Percentiles rank a stretch among this genome's conserved stretches.
Evolutionary conservation across 192 early-diverging fungal genomes (phyloP).

Genomic region (Oehlia diaphana): DNA sequence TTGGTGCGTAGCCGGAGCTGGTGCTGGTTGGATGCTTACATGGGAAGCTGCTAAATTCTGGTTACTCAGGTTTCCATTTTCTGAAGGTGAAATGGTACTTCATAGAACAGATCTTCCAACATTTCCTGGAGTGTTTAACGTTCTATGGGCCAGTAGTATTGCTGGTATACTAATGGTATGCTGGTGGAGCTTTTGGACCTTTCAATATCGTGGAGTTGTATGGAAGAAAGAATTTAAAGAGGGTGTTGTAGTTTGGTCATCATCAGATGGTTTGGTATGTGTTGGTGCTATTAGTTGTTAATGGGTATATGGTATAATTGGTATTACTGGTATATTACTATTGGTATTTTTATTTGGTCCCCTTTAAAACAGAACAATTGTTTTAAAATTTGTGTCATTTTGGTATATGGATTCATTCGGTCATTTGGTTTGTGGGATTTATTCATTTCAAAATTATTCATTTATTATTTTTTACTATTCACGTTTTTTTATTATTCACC

Average conservation of each 20-base stretch:
- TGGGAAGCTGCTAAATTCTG: slow-evolving; percentile 43
- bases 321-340: too few species aligned
- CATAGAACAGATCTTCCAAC: slow-evolving; percentile 39
- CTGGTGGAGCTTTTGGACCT: slow-evolving; percentile 61
- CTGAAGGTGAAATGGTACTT: slow-evolving; percentile 18
- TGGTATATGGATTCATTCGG: too few species aligned
- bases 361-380: too few species aligned
- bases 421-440: too few species aligned
- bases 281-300: slow-evolving; percentile 8
- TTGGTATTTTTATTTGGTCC: too few species aligned
- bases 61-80: slow-evolving; percentile 35
- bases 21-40: slow-evolving; percentile 49
- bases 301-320: not conserved
- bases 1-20: slow-evolving; percentile 53
- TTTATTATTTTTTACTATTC: too few species aligned
- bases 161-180: slow-evolving; percentile 50
- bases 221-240: slow-evolving; percentile 56
- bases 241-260: slow-evolving; percentile 51
- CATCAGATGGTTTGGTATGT: not conserved
- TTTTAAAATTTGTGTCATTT: too few species aligned
- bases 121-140: slow-evolving; percentile 39
- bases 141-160: slow-evolving; percentile 41
- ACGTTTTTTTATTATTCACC: too few species aligned
- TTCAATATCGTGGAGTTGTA: slow-evolving; percentile 53
- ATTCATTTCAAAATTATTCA: too few species aligned